These are phyloP conservation scores for Aspergillus campestris DNA, from an alignment of 495 filamentous ascomycete species.

Conservation along the genomic window DNA sequence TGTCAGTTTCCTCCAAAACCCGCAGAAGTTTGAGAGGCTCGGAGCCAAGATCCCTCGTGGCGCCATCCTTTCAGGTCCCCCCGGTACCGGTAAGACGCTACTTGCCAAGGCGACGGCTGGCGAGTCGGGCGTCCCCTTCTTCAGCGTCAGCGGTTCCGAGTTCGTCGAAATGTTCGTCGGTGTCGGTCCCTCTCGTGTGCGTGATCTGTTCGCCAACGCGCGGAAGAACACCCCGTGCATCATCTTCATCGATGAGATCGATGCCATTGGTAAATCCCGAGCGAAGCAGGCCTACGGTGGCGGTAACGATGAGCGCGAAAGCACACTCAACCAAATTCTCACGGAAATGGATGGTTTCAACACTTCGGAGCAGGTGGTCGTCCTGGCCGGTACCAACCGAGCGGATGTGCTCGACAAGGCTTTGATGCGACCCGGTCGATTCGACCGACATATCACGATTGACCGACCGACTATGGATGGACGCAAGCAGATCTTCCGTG, in stretches of 20 bases:
- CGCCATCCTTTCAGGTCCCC: constrained; percentile 91
- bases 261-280: constrained; percentile 90
- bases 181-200: constrained; percentile 89
- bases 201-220: constrained; percentile 90
- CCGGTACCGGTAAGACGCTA: constrained; percentile 96
- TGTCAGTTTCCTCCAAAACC: constrained; percentile 88
- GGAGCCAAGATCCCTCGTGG: constrained; percentile 97
- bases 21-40: constrained; percentile 80
- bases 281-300: constrained; percentile 68
- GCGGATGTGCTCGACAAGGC: constrained; percentile 92
- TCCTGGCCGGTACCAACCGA: constrained; percentile 95
- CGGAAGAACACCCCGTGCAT: constrained; percentile 96
- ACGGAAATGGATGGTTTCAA: constrained; percentile 99
- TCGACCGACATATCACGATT: constrained; percentile 91
- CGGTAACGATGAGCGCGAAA: constrained; percentile 94
- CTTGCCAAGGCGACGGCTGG: constrained; percentile 96
- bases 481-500: constrained; percentile 89
- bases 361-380: constrained; percentile 92
- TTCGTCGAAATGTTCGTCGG: constrained; percentile 99
- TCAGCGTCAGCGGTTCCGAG: constrained; percentile 94
- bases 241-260: constrained; percentile 99
- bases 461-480: constrained; percentile 95
- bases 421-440: constrained; percentile 90
- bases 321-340: constrained; percentile 93
- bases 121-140: constrained; percentile 96